Conservation (phyloP, 2,329 filamentous ascomycete genomes). For the Ascomycota sp. region DNA sequence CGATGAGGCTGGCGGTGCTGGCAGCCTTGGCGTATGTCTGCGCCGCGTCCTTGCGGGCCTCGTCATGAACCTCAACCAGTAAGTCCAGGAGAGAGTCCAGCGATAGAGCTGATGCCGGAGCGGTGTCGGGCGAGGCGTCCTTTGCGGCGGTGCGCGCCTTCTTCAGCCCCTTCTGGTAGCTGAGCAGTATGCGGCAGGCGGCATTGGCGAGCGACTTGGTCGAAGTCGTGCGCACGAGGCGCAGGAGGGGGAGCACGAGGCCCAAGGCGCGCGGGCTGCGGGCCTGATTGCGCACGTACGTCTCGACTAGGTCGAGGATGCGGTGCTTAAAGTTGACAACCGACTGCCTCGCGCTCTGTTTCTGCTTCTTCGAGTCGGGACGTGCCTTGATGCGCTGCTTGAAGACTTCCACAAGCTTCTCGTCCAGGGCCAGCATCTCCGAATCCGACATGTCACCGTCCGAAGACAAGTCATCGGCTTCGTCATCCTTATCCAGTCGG, state of each 20-base stretch:
- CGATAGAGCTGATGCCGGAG: neutral
- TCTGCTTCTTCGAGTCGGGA: slow-evolving; percentile 57
- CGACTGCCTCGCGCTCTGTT: slow-evolving; percentile 69
- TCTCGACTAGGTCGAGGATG: slow-evolving; percentile 68
- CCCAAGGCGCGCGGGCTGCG: slow-evolving; percentile 45
- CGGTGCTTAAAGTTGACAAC: slow-evolving; percentile 92
- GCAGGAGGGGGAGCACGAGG: slow-evolving; percentile 56
- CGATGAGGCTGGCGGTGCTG: slow-evolving; percentile 49
- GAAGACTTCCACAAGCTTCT: slow-evolving; percentile 70
- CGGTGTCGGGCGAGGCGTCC: slow-evolving; percentile 8
- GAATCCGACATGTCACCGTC: slow-evolving; percentile 85
- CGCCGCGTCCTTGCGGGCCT: slow-evolving; percentile 41
- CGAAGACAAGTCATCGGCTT: slow-evolving; percentile 34
- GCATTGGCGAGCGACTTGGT: slow-evolving; percentile 58
- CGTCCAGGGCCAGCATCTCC: slow-evolving; percentile 80
- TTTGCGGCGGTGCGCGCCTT: slow-evolving; percentile 23
- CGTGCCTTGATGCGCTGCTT: slow-evolving; percentile 46
- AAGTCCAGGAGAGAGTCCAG: slow-evolving; percentile 23
- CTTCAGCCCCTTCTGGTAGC: slow-evolving; percentile 47
- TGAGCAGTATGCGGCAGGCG: slow-evolving; percentile 49
- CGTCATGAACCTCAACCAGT: slow-evolving; percentile 46
- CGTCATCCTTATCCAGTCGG: slow-evolving; percentile 35
- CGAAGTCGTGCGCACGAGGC: slow-evolving; percentile 54
- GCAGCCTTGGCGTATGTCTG: slow-evolving; percentile 56
- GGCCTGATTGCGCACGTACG: slow-evolving; percentile 66